A percentile compares a stretch with the other conserved stretches of the same genome.
Evolutionary conservation across 495 filamentous ascomycete species (phyloP).

Genomic region (Choiromyces venosus): DNA sequence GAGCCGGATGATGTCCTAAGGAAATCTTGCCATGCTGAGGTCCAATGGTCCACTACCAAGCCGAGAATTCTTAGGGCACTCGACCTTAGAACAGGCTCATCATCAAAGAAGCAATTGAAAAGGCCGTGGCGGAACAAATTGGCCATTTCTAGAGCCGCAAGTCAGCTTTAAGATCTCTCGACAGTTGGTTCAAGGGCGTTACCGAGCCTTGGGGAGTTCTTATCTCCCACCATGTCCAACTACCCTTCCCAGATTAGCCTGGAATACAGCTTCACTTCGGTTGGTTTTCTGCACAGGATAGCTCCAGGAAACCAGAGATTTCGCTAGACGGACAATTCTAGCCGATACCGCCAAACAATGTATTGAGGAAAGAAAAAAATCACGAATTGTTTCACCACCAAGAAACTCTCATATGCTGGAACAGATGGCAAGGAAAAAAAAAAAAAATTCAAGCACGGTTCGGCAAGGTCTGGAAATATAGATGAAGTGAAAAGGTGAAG

Average conservation of each 20-base stretch:
- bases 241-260: conserved; percentile 9
- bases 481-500: neutral
- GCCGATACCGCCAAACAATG: neutral
- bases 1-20: conserved; percentile 24
- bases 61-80: conserved; percentile 31
- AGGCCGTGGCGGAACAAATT: conserved; percentile 33
- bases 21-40: conserved; percentile 30
- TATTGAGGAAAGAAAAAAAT: neutral
- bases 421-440: neutral
- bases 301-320: neutral
- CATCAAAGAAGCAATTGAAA: conserved; percentile 37
- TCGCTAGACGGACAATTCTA: neutral
- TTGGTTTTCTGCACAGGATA: neutral
- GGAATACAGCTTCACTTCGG: conserved; percentile 2
- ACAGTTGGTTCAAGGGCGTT: conserved; percentile 7
- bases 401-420: neutral
- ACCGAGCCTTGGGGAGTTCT: conserved; percentile 27
- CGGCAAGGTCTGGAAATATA: neutral
- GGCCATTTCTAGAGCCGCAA: conserved; percentile 25
- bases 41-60: conserved; percentile 34
- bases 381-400: neutral
- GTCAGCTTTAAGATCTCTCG: conserved; percentile 7
- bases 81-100: conserved; percentile 22
- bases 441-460: neutral
- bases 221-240: conserved; percentile 33